Percentiles rank a stretch among this genome's conserved stretches.
Evolutionary conservation across 2,329 filamentous ascomycete species (phyloP).

Genomic region (Calonectria montana): DNA sequence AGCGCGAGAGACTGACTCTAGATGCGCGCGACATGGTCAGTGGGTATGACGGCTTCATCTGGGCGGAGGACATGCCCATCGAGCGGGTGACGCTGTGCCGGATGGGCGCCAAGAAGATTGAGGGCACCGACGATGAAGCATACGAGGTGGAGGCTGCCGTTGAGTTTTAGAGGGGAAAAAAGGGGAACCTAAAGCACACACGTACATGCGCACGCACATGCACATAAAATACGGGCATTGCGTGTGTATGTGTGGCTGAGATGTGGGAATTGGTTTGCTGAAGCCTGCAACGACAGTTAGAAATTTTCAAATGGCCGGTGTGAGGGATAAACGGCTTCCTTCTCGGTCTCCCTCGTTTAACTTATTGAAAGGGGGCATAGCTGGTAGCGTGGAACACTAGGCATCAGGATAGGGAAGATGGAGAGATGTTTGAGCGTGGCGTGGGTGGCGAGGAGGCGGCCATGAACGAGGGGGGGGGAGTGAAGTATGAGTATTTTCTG

Average conservation of each 20-base stretch:
- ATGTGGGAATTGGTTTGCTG: not conserved
- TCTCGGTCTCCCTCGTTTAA: too few relatives aligned
- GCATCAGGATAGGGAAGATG: constrained; percentile 12
- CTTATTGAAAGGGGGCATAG: too few relatives aligned
- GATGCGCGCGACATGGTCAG: constrained; percentile 68
- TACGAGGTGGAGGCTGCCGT: constrained; percentile 67
- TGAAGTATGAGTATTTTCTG: not conserved
- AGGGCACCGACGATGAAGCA: constrained; percentile 63
- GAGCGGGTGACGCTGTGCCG: constrained; percentile 81
- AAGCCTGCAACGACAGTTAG: not conserved
- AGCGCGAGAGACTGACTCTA: constrained; percentile 57
- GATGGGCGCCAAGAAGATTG: constrained; percentile 82
- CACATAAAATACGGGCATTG: too few relatives aligned
- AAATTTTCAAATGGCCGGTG: not conserved
- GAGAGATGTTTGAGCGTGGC: not conserved
- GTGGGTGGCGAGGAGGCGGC: not conserved
- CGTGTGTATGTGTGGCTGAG: not conserved
- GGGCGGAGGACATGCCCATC: constrained; percentile 76
- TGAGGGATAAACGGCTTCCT: not conserved
- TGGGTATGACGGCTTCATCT: constrained; percentile 72
- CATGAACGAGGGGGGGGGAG: not conserved
- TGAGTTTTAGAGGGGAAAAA: constrained; percentile 43
- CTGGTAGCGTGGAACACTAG: constrained; percentile 11
- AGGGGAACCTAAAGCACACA: constrained; percentile 29
- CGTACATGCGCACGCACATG: too few relatives aligned